Evolutionary conservation across 2,329 filamentous ascomycete species (phyloP), one percentile per base, ranked within the genome.

Genomic region (Talaromyces pinophilus): DNA sequence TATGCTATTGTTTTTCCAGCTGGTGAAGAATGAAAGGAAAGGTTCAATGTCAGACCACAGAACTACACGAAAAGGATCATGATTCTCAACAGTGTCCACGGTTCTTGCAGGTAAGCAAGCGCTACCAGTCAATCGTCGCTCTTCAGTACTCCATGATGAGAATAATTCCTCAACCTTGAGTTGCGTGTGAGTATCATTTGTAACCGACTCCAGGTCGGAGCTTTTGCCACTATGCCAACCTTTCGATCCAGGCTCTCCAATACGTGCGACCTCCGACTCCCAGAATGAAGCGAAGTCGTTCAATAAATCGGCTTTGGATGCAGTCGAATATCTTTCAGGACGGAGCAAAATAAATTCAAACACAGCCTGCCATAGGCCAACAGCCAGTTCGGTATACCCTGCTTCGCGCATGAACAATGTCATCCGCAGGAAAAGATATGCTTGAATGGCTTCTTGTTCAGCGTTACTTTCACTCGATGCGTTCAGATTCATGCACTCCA

Each of bases 51-150:
- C 95, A 0, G 88, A 86, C 71, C 89, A 93, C 73, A 97, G 86
- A 55, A 97, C 86, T 3, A 95, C 87, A 42, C 93, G 86, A 70
- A 91, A 96, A 0, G 92, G 91, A 72, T 97, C 94, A 67, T 93
- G 90, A 69, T 92, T 90, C 17, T 85, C 86, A 1, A 87, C 84
- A 30, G 92, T 88, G 74, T 97, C 92, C 67, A 90, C 82, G 0
- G 90, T 90, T 59, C 91, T 86, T 17, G 91, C 91, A 5, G 93
- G 92, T 65, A 88, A 80, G 48, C 80, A 82, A 8, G 89, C 83
- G 50, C 79, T 78, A 15, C 73, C 68, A 1, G 81, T 80, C 33
- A 79, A 80, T 11, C 80, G 76, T n/a, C 76, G 74, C 73, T 96
- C 93, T 13, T 83, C 79, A 5, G 70, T 68, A 6, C 75, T 72